phyloP scores from a whole-genome alignment of 1,284 basidiomycete species.

The Cystobasidium pallidum region DNA sequence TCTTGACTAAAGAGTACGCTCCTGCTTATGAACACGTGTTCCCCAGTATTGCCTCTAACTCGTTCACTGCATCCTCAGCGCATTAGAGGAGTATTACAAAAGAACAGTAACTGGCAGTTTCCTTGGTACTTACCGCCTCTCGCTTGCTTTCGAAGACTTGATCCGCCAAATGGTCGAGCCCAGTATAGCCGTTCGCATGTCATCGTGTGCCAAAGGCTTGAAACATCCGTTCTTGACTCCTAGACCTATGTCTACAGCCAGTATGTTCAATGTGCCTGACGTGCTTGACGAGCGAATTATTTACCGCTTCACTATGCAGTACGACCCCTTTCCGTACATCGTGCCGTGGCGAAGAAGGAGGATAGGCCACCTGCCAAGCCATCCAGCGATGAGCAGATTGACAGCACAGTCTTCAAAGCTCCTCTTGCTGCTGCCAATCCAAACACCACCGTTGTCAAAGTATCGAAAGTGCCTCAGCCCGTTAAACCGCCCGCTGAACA shows the following conservation, averaged over 20 bases:
- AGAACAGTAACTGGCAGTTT: conserved; percentile 78
- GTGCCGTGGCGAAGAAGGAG: not conserved
- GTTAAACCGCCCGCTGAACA: not conserved
- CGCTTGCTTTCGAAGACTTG: conserved; percentile 66
- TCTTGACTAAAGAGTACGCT: conserved; percentile 67
- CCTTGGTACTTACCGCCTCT: conserved; percentile 76
- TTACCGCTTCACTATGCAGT: not conserved
- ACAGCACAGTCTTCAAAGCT: conserved; percentile 9
- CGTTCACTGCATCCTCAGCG: conserved; percentile 51
- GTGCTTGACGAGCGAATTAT: not conserved
- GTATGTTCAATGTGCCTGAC: not conserved
- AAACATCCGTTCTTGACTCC: conserved; percentile 68
- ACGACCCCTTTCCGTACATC: not conserved
- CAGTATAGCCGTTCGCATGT: conserved; percentile 69
- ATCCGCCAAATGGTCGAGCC: conserved; percentile 75
- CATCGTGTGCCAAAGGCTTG: conserved; percentile 67
- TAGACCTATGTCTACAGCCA: conserved; percentile 22
- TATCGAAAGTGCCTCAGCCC: conserved; percentile 19
- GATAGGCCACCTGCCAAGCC: conserved; percentile 11
- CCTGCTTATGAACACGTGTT: not conserved
- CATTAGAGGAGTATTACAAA: conserved; percentile 78
- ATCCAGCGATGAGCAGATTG: not conserved
- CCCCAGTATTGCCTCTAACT: not conserved
- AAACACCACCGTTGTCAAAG: not conserved
- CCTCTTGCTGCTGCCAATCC: conserved; percentile 16